Evolutionary conservation across 2,329 filamentous ascomycete species (phyloP).

Genomic region (Ambrosiella cleistominuta): DNA sequence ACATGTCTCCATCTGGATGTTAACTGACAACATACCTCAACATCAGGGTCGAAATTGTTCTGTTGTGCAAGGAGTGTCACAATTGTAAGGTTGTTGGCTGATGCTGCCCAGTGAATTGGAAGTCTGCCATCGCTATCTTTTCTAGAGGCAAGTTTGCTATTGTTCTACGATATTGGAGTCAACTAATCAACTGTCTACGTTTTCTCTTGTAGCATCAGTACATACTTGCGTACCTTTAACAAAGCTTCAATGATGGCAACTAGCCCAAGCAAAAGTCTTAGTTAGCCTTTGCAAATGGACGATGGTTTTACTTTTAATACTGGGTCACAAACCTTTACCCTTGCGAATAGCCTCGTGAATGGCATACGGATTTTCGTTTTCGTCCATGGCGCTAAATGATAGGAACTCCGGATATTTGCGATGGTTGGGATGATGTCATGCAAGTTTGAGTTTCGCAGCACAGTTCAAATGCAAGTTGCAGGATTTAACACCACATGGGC

Average conservation of each 20-base stretch:
- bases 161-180: conserved; percentile 34
- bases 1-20: not conserved
- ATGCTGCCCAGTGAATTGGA: conserved; percentile 85
- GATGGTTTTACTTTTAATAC: conserved; percentile 16
- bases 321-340: conserved; percentile 45
- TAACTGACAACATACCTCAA: conserved; percentile 34
- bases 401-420: too few species aligned
- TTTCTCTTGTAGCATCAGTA: too few species aligned
- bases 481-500: too few species aligned
- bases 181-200: too few species aligned
- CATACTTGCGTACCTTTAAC: conserved; percentile 2
- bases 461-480: too few species aligned
- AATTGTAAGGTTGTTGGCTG: conserved; percentile 62
- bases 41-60: conserved; percentile 68
- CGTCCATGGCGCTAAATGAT: not conserved
- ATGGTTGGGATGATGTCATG: too few species aligned
- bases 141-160: conserved; percentile 54
- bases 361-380: conserved; percentile 46
- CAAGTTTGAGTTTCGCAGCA: too few species aligned
- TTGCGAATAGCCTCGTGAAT: conserved; percentile 78
- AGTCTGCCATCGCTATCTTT: conserved; percentile 79
- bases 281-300: not conserved
- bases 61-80: conserved; percentile 52
- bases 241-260: conserved; percentile 2
- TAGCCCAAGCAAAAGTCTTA: not conserved